Evolutionary conservation across 805 yeast genomes (phyloP).

Genomic region (Kockiozyma suomiensis): DNA sequence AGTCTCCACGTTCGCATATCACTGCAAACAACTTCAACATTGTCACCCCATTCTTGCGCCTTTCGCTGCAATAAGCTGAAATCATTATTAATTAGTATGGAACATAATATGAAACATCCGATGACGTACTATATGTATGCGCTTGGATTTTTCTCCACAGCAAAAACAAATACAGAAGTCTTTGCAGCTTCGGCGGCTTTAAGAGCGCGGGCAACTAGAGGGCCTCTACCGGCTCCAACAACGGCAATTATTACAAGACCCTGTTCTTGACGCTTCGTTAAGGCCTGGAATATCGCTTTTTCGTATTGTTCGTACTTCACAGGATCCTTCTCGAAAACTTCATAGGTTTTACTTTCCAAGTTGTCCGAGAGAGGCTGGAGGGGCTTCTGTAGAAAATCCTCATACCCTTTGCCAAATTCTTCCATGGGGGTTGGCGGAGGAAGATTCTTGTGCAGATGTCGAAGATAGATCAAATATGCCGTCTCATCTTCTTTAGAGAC

Average conservation of each 20-base stretch:
- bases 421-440: conserved; percentile 43
- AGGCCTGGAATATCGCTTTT: conserved; percentile 61
- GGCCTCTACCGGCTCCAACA: conserved; percentile 90
- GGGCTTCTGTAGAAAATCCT: conserved; percentile 59
- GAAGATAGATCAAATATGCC: conserved; percentile 50
- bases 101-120: not conserved
- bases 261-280: conserved; percentile 37
- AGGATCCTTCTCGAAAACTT: conserved; percentile 68
- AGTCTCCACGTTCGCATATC: conserved; percentile 63
- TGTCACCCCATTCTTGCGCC: conserved; percentile 53
- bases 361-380: conserved; percentile 68
- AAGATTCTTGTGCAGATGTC: conserved; percentile 43
- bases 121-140: conserved; percentile 47
- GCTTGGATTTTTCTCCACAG: conserved; percentile 72
- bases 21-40: conserved; percentile 54
- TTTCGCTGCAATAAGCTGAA: conserved; percentile 52
- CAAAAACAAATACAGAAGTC: conserved; percentile 46
- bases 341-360: conserved; percentile 62
- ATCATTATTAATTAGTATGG: not conserved
- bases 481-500: conserved; percentile 39
- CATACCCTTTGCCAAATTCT: conserved; percentile 43
- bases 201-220: conserved; percentile 61
- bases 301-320: conserved; percentile 71
- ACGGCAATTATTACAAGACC: conserved; percentile 46
- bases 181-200: conserved; percentile 45